phyloP scores from a whole-genome alignment of 1,284 basidiomycete species.

The Filobasidium uniguttulatum region DNA sequence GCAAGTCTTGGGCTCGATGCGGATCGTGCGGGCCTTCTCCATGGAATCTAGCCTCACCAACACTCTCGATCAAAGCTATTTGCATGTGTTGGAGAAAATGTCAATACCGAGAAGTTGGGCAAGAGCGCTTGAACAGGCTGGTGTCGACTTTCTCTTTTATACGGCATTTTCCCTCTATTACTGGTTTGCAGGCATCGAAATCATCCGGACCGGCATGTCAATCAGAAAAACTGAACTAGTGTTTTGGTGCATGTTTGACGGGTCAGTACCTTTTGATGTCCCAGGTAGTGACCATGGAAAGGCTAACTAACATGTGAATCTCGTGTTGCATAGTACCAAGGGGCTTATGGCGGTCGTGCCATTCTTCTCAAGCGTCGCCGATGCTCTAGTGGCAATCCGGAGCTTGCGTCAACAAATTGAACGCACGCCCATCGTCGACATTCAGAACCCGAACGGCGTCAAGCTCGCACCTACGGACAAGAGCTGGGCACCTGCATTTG shows the following conservation, averaged over 20 bases:
- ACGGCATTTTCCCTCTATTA: conserved; percentile 18
- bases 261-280: no score
- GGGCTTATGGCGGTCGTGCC: conserved; percentile 21
- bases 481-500: conserved; percentile 37
- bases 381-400: conserved; percentile 15
- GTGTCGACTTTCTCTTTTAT: conserved; percentile 20
- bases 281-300: no score
- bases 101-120: conserved; percentile 22
- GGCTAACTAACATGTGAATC: no score
- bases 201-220: no score
- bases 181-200: conserved; percentile 36
- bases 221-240: no score
- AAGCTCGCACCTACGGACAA: conserved; percentile 8
- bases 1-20: conserved; percentile 56
- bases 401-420: conserved; percentile 27
- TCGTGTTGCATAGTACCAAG: no score
- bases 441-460: conserved; percentile 20
- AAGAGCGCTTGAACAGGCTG: conserved; percentile 21
- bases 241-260: no score
- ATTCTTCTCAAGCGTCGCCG: conserved; percentile 22
- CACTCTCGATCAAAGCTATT: conserved; percentile 28
- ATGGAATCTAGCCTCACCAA: conserved; percentile 51
- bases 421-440: conserved; percentile 26
- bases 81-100: conserved; percentile 26
- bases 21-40: conserved; percentile 73